Evolutionary conservation across 345 rosid species (phyloP).

Genomic region (Brassica carinata): DNA sequence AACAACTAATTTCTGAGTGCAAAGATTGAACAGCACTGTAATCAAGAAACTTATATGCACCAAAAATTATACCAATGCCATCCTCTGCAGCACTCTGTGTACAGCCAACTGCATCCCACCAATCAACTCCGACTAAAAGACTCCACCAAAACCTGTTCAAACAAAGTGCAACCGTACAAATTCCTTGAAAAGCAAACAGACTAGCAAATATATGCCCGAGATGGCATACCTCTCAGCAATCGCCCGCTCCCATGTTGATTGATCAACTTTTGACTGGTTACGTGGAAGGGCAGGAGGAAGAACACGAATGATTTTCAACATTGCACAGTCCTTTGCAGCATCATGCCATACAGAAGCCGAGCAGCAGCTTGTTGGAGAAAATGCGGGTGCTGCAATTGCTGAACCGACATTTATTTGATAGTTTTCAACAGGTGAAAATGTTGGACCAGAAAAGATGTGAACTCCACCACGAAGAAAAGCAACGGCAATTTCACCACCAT

Average conservation of each 20-base stretch:
- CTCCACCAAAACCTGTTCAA: slow-evolving; percentile 98
- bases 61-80: slow-evolving; percentile 65
- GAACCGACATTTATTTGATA: slow-evolving; percentile 96
- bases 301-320: slow-evolving; percentile 90
- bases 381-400: slow-evolving; percentile 97
- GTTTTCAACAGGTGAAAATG: slow-evolving; percentile 81
- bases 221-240: slow-evolving; percentile 91
- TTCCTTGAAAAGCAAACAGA: slow-evolving; percentile 1
- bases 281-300: slow-evolving; percentile 92
- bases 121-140: slow-evolving; percentile 99
- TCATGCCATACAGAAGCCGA: slow-evolving; percentile 99
- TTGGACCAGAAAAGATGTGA: slow-evolving; percentile 97
- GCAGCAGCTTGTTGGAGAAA: slow-evolving; percentile 99
- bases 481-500: slow-evolving; percentile 97
- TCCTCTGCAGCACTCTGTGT: slow-evolving; percentile 99
- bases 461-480: slow-evolving; percentile 97
- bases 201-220: not conserved
- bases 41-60: slow-evolving; percentile 6
- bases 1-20: not conserved
- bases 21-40: not conserved
- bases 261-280: slow-evolving; percentile 72
- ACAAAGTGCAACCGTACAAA: slow-evolving; percentile 11
- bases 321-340: slow-evolving; percentile 72
- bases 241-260: slow-evolving; percentile 94
- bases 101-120: slow-evolving; percentile 99